These are phyloP conservation scores for Dacryopinax primogenitus DNA, from an alignment of 768 basidiomycete species.

Conservation along the genomic window DNA sequence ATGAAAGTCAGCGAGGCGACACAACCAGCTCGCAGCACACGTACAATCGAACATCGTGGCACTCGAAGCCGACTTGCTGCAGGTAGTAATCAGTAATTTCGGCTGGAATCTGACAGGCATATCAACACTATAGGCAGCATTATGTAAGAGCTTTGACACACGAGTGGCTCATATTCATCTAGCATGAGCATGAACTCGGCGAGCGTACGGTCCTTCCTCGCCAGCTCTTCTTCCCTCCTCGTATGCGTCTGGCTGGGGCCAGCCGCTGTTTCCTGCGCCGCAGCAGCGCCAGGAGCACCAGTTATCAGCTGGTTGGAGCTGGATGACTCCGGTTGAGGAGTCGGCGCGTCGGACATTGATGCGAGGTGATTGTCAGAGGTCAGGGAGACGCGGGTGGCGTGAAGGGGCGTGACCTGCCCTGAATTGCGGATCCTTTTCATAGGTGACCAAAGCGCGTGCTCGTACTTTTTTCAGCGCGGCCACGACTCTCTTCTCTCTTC, in stretches of 20 bases:
- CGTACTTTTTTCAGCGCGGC: neutral
- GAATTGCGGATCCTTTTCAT: slow-evolving; percentile 3
- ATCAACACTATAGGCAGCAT: neutral
- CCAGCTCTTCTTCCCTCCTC: slow-evolving; percentile 28
- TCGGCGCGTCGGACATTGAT: slow-evolving; percentile 46
- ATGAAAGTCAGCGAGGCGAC: neutral
- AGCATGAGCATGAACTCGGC: slow-evolving; percentile 92
- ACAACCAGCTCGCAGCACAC: slow-evolving; percentile 23
- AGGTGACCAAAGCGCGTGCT: neutral
- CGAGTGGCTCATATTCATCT: slow-evolving; percentile 92
- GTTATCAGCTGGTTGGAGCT: neutral
- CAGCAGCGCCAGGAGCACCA: neutral
- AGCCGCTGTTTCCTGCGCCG: neutral
- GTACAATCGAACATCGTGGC: slow-evolving; percentile 83
- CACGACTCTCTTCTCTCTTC: slow-evolving; percentile 25
- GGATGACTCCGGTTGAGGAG: slow-evolving; percentile 32
- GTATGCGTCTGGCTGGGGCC: slow-evolving; percentile 9
- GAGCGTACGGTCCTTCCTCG: slow-evolving; percentile 75
- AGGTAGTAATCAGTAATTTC: slow-evolving; percentile 97
- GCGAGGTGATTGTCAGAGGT: slow-evolving; percentile 1
- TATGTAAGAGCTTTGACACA: slow-evolving; percentile 27
- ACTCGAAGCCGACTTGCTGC: slow-evolving; percentile 90
- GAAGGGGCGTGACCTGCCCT: slow-evolving; percentile 7
- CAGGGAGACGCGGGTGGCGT: neutral
- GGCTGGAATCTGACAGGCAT: slow-evolving; percentile 63